Evolutionary conservation across 345 rosid species (phyloP).

Genomic region (Kandelia obovata): DNA sequence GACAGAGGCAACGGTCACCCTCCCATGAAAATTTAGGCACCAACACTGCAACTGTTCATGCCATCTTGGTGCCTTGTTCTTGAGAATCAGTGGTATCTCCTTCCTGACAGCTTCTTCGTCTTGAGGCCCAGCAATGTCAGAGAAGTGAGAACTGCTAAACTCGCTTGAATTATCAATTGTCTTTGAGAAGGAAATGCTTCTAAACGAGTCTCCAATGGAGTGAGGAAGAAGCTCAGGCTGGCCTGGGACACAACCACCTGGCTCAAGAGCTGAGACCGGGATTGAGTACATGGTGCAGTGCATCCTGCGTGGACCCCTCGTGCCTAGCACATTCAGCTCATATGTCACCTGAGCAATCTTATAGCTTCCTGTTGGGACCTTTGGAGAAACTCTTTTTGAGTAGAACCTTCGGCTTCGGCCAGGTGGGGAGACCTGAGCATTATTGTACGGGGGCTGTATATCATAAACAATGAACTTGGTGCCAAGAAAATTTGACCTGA

Average conservation of each 20-base stretch:
- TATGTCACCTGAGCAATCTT: slow-evolving; percentile 16
- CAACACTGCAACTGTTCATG: slow-evolving; percentile 26
- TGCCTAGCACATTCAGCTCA: slow-evolving; percentile 23
- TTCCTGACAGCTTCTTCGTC: slow-evolving; percentile 1
- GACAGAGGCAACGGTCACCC: slow-evolving; percentile 19
- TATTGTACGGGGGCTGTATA: slow-evolving; percentile 17
- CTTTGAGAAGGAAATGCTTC: slow-evolving; percentile 20
- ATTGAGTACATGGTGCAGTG: slow-evolving; percentile 23
- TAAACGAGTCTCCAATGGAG: slow-evolving; percentile 15
- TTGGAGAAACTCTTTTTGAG: slow-evolving; percentile 21
- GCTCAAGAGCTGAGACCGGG: slow-evolving; percentile 17
- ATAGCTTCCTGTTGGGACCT: slow-evolving; percentile 22
- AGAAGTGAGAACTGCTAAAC: slow-evolving; percentile 19
- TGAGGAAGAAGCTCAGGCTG: slow-evolving; percentile 19
- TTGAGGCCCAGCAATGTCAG: neutral
- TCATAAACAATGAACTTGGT: slow-evolving; percentile 18
- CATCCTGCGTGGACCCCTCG: slow-evolving; percentile 19
- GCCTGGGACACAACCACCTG: slow-evolving; percentile 17
- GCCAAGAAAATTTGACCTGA: slow-evolving; percentile 22
- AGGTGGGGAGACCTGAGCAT: slow-evolving; percentile 15
- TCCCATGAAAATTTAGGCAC: slow-evolving; percentile 22
- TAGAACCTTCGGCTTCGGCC: slow-evolving; percentile 20
- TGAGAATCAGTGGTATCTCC: slow-evolving; percentile 15
- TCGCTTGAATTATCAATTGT: slow-evolving; percentile 13
- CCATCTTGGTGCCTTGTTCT: slow-evolving; percentile 21